Base-by-base conservation (phyloP, 2,329 filamentous ascomycete species). In the Xylariaceae sp. region DNA sequence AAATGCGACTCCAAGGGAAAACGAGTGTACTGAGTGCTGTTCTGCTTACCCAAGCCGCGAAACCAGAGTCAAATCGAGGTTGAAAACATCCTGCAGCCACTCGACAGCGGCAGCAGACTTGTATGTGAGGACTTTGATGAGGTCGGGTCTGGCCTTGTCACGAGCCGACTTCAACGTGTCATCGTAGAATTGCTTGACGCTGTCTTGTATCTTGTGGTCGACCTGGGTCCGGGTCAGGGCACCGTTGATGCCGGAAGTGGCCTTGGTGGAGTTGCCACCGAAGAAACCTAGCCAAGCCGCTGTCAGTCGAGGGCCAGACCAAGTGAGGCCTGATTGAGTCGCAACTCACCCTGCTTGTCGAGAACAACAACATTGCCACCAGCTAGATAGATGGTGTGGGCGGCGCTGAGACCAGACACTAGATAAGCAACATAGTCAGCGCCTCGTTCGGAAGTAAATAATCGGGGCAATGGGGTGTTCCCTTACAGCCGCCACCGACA, bases 121-220 rank as follows among this genome's bases (percentile, higher is more conserved):
- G 85, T 99, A 97, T 69, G 94, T 99, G 63, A 99, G 84, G 64
- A 99, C 94, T 80, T 95, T 96, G 84, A 99, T 97, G 63, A 99
- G 83, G 67, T 97, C 94, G 54, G 94, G 94, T 62, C 94, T 86
- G 53, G 94, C 94, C 87, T 97, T 95, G 78, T 99, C 94, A 79
- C 94, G 87, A 65, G 94, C 94, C 22, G 94, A 99, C 80, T 97
- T 97, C 70, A 97, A 78, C 56, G 94, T 99, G 73, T 99, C 94
- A 63, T 97, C 91, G 82, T 99, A 99, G 76, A 99, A 99, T 72
- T 94, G 88, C 85, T 96, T 96, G 72, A 99, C 94, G 76, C 90
- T 96, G 78, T 99, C 94, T 68, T 79, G 77, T 68, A 99, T 96
- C 63, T 85, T 81, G 70, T 85, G 79, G 65, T 97, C 94, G 74